Percentiles rank a stretch among this genome's conserved stretches.
These are phyloP conservation scores for Jatropha podagrica DNA, from an alignment of 441 rosid species.

Conservation along the genomic window DNA sequence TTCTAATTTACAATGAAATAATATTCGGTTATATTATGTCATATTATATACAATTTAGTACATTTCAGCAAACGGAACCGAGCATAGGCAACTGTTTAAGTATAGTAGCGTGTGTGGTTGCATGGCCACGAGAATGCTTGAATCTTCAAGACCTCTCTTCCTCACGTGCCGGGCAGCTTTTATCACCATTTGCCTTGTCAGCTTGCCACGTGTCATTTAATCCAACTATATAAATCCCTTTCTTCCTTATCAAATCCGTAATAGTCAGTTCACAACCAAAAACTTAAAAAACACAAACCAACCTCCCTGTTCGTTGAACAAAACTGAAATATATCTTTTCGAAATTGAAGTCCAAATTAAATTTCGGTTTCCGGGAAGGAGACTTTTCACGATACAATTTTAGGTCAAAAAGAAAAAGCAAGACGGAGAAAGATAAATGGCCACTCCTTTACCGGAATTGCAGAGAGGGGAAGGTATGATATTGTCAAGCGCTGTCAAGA, in stretches of 20 bases:
- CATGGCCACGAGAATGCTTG: neutral
- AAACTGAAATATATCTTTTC: constrained; percentile 9
- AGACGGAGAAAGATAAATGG: constrained; percentile 42
- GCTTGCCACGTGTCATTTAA: constrained; percentile 45
- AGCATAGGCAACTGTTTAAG: too few relatives aligned
- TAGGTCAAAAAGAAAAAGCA: neutral
- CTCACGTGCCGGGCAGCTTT: neutral
- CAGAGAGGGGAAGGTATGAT: constrained; percentile 43
- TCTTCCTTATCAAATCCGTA: constrained; percentile 5
- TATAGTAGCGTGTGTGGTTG: neutral
- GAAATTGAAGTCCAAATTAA: constrained; percentile 16
- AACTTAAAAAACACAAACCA: neutral
- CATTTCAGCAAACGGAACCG: too few relatives aligned
- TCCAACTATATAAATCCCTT: constrained; percentile 31
- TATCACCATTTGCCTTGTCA: constrained; percentile 10
- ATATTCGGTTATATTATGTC: too few relatives aligned
- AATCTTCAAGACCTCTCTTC: neutral
- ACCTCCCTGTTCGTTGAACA: constrained; percentile 30
- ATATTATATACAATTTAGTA: too few relatives aligned
- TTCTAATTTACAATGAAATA: too few relatives aligned
- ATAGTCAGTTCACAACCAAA: constrained; percentile 14
- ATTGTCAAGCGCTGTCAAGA: constrained; percentile 34
- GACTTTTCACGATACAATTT: neutral
- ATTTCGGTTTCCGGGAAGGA: constrained; percentile 16
- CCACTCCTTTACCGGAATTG: constrained; percentile 71